phyloP scores from a whole-genome alignment of 768 basidiomycete genomes.

The Amyloporia xantha region DNA sequence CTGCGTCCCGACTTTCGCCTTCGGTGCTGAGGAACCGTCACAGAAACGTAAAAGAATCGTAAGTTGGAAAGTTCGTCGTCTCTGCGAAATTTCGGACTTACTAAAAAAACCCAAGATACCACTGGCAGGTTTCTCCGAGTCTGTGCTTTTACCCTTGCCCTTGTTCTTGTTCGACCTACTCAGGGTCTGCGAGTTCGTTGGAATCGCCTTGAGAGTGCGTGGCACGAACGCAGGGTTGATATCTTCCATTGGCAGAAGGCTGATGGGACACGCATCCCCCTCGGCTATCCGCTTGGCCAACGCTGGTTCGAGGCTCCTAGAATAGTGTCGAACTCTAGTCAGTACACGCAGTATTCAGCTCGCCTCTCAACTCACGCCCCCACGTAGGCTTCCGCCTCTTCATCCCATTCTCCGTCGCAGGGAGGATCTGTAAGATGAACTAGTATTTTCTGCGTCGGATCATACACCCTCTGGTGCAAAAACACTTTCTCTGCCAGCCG shows the following conservation, averaged over 20 bases:
- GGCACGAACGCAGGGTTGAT: constrained; percentile 66
- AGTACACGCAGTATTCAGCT: neutral
- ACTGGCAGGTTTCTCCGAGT: constrained; percentile 17
- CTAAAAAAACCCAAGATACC: constrained; percentile 60
- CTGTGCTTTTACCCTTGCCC: constrained; percentile 45
- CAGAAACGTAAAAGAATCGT: constrained; percentile 8
- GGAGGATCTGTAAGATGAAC: constrained; percentile 64
- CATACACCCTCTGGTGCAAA: constrained; percentile 87
- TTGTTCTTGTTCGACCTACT: constrained; percentile 19
- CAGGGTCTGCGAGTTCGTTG: constrained; percentile 15
- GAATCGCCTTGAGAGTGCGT: constrained; percentile 38
- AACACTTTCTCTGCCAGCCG: constrained; percentile 86
- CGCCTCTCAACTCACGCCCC: constrained; percentile 44
- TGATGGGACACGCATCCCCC: constrained; percentile 68
- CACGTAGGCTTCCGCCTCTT: constrained; percentile 63
- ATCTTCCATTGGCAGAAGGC: constrained; percentile 64
- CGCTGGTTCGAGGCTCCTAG: constrained; percentile 55
- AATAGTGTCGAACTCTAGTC: constrained; percentile 7
- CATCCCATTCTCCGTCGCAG: constrained; percentile 45
- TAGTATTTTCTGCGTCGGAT: constrained; percentile 57
- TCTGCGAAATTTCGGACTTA: constrained; percentile 27
- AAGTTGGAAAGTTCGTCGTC: neutral
- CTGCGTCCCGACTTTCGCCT: neutral
- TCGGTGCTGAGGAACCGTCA: constrained; percentile 1
- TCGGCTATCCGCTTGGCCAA: constrained; percentile 61